Base-by-base conservation (phyloP, 306 rosid genomes). In the Vigna mungo region DNA sequence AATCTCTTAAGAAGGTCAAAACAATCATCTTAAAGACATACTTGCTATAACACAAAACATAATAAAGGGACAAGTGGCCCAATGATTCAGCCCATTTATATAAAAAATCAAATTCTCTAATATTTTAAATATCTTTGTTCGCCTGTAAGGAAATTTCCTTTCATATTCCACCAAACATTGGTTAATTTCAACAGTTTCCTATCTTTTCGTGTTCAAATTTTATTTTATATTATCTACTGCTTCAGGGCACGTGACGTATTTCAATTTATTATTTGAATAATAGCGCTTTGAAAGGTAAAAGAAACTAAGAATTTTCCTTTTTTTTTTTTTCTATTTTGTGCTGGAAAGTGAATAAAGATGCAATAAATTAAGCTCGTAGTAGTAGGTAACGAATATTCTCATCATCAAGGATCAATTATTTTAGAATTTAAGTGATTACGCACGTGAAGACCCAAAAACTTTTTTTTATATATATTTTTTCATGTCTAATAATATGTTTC, bases 21-120 rank as follows among this genome's bases (percentile, higher is more conserved):
- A 60, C 80, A 78, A 74, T 47, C 21, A 37, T 68, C 84, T 68
- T 37, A 43, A 75, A 79, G 75, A 37, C 78, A 21, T 21, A 21
- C 23, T 20, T 20, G 21, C 21, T 20, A 20, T 20, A 20, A 20
- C 0, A n/a, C n/a, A 13, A 32, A 30, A 20, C 56, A 71, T 25
- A 75, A 43, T 41, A 37, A 56, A 78, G 65, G 59, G 59, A 36
- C 88, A 78, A 36, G 84, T 85, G 74, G 71, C 51, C 73, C 14
- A 46, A 82, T 76, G 68, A 82, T 72, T 83, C 78, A 34, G 37
- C 5, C 15, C 7, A n/a, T 49, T 58, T 20, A 25, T 25, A 25
- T 25, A 25, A 3, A 30, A 30, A 30, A 30, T 3, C 0, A 30
- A 30, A 0, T 4, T 30, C 64, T 53, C 61, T 62, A 14, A 14